Percentiles rank a stretch among this genome's conserved stretches.
Evolutionary conservation across 805 yeast species (phyloP).

Genomic region (Hanseniaspora guilliermondii): DNA sequence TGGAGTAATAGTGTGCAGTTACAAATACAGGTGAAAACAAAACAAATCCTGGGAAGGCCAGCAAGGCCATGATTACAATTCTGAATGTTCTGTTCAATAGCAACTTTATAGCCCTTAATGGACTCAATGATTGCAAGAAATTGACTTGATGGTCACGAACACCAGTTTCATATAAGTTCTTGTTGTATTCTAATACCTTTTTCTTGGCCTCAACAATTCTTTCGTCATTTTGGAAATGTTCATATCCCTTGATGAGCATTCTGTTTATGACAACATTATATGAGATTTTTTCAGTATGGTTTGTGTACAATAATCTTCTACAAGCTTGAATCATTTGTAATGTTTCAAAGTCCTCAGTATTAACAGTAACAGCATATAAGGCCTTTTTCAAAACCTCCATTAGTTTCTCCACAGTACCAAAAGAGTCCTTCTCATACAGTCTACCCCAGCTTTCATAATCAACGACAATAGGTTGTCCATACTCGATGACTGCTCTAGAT

Average conservation of each 20-base stretch:
- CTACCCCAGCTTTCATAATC: slow-evolving; percentile 46
- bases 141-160: slow-evolving; percentile 50
- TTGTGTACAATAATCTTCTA: slow-evolving; percentile 42
- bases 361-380: slow-evolving; percentile 72
- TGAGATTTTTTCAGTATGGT: slow-evolving; percentile 60
- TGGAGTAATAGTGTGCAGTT: slow-evolving; percentile 62
- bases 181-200: slow-evolving; percentile 60
- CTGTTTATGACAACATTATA: slow-evolving; percentile 84
- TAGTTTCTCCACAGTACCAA: slow-evolving; percentile 60
- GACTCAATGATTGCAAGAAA: slow-evolving; percentile 40
- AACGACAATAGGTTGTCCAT: slow-evolving; percentile 76
- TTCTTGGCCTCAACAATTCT: slow-evolving; percentile 46
- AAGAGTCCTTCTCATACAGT: slow-evolving; percentile 52
- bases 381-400: slow-evolving; percentile 62
- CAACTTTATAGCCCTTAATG: slow-evolving; percentile 39
- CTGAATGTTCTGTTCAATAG: slow-evolving; percentile 47
- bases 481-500: slow-evolving; percentile 88
- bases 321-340: slow-evolving; percentile 84
- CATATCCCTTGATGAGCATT: slow-evolving; percentile 70
- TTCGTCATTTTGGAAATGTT: slow-evolving; percentile 53
- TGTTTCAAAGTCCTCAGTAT: slow-evolving; percentile 81
- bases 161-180: slow-evolving; percentile 47
- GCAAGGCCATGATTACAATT: slow-evolving; percentile 41
- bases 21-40: slow-evolving; percentile 82
- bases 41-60: slow-evolving; percentile 79